Evolutionary conservation across 768 basidiomycete species (phyloP).

Genomic region (Podaxis sp.): DNA sequence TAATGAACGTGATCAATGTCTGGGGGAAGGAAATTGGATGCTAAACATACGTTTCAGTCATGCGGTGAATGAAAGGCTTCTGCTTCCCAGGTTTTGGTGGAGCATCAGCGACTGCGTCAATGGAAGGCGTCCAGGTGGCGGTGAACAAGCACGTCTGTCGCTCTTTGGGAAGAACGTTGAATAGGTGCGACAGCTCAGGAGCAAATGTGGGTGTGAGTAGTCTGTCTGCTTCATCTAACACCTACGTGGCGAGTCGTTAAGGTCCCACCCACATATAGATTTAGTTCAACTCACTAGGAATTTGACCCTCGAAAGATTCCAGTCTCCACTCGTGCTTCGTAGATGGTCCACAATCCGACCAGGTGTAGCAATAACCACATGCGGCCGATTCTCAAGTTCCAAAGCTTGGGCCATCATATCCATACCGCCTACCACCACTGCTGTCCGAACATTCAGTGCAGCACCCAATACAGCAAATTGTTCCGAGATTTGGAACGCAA

Average conservation of each 20-base stretch:
- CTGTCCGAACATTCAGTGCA: conserved; percentile 77
- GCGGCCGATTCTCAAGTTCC: conserved; percentile 82
- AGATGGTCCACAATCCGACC: conserved; percentile 93
- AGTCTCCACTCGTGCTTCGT: conserved; percentile 72
- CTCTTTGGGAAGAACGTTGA: conserved; percentile 72
- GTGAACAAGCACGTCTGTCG: conserved; percentile 98
- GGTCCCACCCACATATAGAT: neutral
- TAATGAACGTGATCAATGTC: conserved; percentile 27
- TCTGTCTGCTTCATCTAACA: conserved; percentile 96
- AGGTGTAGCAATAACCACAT: conserved; percentile 94
- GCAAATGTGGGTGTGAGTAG: conserved; percentile 88
- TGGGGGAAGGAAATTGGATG: neutral
- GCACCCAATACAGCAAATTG: conserved; percentile 92
- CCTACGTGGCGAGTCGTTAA: conserved; percentile 40
- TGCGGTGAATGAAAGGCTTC: conserved; percentile 83
- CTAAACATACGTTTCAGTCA: conserved; percentile 56
- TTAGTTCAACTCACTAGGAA: conserved; percentile 61
- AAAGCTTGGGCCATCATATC: conserved; percentile 95
- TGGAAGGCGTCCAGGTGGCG: conserved; percentile 86
- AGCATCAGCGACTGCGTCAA: conserved; percentile 73
- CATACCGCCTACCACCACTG: conserved; percentile 96
- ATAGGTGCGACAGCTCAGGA: conserved; percentile 78
- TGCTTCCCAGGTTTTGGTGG: conserved; percentile 80
- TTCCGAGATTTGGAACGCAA: conserved; percentile 96
- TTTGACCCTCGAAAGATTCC: conserved; percentile 82